phyloP scores from a whole-genome alignment of 345 rosid species.

The Erucastrum elatum region DNA sequence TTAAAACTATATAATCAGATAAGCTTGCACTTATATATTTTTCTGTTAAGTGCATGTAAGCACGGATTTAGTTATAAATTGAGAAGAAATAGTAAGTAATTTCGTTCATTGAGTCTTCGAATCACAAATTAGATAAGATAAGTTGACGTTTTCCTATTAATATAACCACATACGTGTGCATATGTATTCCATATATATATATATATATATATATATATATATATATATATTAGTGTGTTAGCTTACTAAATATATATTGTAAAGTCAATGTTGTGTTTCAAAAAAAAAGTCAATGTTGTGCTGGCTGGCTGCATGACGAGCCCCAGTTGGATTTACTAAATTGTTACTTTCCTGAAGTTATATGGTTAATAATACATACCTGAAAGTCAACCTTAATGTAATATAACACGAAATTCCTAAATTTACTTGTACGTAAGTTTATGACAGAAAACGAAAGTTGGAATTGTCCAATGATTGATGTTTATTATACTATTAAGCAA shows the following conservation, averaged over 20 bases:
- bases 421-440: background rate
- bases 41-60: background rate
- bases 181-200: background rate
- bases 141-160: background rate
- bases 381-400: slow-evolving; percentile 28
- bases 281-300: slow-evolving; percentile 25
- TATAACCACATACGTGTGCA: background rate
- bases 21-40: background rate
- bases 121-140: background rate
- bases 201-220: too few relatives aligned
- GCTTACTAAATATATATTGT: background rate
- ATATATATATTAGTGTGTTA: too few relatives aligned
- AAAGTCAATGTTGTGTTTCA: background rate
- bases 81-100: background rate
- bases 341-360: background rate
- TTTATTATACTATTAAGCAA: slow-evolving; percentile 6
- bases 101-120: background rate
- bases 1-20: background rate
- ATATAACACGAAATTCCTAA: slow-evolving; percentile 10
- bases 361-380: slow-evolving; percentile 17
- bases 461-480: background rate
- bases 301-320: slow-evolving; percentile 27
- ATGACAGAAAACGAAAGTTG: background rate
- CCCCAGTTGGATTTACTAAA: slow-evolving; percentile 4
- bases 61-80: background rate